Conservation (phyloP, 2,329 filamentous ascomycete genomes). For the Aspergillus fijiensis region DNA sequence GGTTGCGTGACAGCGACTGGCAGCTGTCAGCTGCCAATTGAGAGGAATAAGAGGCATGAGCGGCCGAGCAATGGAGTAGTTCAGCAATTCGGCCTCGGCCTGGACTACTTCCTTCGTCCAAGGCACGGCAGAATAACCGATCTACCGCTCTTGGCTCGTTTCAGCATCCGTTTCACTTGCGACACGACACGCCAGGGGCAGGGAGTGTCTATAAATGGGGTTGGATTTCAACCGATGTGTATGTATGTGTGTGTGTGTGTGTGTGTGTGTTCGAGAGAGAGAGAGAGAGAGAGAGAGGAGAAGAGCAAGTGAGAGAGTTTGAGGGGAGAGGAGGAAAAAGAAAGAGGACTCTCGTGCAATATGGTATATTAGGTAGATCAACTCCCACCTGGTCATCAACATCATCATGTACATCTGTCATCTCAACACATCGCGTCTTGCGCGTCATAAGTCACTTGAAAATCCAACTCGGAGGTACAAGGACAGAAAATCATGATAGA, state of each 20-base stretch:
- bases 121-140: not conserved
- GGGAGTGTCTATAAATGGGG: no score
- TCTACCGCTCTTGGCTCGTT: not conserved
- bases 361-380: not conserved
- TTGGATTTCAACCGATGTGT: no score
- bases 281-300: no score
- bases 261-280: no score
- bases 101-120: not conserved
- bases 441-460: not conserved
- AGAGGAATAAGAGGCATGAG: no score
- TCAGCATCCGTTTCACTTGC: not conserved
- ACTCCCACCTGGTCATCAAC: slow-evolving; percentile 5
- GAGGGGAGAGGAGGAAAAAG: no score
- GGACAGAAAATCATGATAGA: not conserved
- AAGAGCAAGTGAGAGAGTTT: no score
- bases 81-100: not conserved
- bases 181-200: not conserved
- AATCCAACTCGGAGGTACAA: not conserved
- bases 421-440: not conserved
- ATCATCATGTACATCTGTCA: slow-evolving; percentile 1
- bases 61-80: no score
- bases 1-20: not conserved
- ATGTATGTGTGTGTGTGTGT: no score
- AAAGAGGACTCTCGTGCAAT: not conserved
- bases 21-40: not conserved